These are phyloP conservation scores for Pseudopithomyces maydicus DNA, from an alignment of 2,329 filamentous ascomycete genomes.

Conservation along the genomic window DNA sequence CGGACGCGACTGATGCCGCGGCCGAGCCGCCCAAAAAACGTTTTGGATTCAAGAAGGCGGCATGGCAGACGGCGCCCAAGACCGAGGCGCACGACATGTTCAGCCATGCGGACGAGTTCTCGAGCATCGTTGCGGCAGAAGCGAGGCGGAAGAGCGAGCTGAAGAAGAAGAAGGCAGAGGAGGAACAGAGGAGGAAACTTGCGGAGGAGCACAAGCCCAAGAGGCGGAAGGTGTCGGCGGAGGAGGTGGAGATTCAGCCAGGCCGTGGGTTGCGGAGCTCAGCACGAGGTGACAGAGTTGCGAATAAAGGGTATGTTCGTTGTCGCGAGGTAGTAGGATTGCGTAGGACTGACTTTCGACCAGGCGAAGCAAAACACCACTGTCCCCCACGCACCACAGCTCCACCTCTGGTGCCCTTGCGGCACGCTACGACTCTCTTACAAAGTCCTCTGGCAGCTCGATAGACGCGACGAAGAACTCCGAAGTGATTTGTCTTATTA, in stretches of 20 bases:
- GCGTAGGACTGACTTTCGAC: constrained; percentile 6
- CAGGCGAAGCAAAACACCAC: constrained; percentile 32
- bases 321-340: background rate
- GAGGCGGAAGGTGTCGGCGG: constrained; percentile 28
- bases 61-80: constrained; percentile 52
- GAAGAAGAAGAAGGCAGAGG: constrained; percentile 28
- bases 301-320: constrained; percentile 24
- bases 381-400: constrained; percentile 23
- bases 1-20: constrained; percentile 23
- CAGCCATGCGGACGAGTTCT: constrained; percentile 48
- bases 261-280: constrained; percentile 16
- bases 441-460: constrained; percentile 21
- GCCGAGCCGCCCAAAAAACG: constrained; percentile 47
- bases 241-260: constrained; percentile 16
- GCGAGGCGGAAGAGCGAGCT: constrained; percentile 36
- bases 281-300: constrained; percentile 8
- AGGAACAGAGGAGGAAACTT: constrained; percentile 27
- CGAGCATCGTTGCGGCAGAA: constrained; percentile 46
- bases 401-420: constrained; percentile 28
- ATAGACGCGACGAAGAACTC: constrained; percentile 12
- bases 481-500: constrained; percentile 29
- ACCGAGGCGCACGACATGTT: constrained; percentile 48
- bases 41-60: constrained; percentile 61
- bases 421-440: constrained; percentile 35
- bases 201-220: constrained; percentile 35